Conservation (phyloP, 2,329 filamentous ascomycete genomes). For the Scolecobasidium constrictum region DNA sequence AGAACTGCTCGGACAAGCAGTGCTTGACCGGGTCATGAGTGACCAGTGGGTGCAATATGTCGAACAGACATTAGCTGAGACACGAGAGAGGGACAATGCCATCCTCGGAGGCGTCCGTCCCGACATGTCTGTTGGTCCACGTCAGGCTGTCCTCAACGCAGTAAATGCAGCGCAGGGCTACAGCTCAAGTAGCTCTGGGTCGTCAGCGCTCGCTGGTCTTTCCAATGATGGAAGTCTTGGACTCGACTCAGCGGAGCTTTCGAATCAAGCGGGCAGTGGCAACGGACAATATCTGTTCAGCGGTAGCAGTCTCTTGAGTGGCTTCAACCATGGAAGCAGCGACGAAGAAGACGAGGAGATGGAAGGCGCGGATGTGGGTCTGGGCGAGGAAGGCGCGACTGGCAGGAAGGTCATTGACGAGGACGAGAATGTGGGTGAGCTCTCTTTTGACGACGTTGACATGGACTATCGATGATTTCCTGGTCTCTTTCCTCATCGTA, state of each 20-base stretch:
- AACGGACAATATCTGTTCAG: constrained; percentile 8
- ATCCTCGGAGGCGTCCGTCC: constrained; percentile 91
- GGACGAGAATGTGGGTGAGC: constrained; percentile 54
- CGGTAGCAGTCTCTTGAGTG: constrained; percentile 51
- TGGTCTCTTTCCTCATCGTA: not conserved
- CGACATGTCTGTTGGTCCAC: constrained; percentile 74
- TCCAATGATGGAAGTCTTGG: constrained; percentile 52
- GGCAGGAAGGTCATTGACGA: constrained; percentile 24
- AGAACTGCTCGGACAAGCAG: constrained; percentile 70
- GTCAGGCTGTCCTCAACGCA: constrained; percentile 54
- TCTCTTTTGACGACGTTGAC: constrained; percentile 50
- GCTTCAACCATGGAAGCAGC: constrained; percentile 89
- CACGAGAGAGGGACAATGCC: constrained; percentile 92
- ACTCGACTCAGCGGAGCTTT: constrained; percentile 55
- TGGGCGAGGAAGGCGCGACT: constrained; percentile 28
- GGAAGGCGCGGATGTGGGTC: constrained; percentile 71
- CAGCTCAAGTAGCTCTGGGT: constrained; percentile 28
- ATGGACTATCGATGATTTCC: constrained; percentile 45
- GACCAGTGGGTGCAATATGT: constrained; percentile 91
- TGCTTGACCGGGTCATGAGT: constrained; percentile 81
- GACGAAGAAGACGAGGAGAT: constrained; percentile 95
- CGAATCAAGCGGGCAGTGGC: constrained; percentile 54
- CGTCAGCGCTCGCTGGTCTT: constrained; percentile 54
- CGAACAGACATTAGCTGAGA: constrained; percentile 84
- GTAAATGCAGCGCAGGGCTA: constrained; percentile 47